phyloP scores from a whole-genome alignment of 805 yeast species.

The Komagataella populi region DNA sequence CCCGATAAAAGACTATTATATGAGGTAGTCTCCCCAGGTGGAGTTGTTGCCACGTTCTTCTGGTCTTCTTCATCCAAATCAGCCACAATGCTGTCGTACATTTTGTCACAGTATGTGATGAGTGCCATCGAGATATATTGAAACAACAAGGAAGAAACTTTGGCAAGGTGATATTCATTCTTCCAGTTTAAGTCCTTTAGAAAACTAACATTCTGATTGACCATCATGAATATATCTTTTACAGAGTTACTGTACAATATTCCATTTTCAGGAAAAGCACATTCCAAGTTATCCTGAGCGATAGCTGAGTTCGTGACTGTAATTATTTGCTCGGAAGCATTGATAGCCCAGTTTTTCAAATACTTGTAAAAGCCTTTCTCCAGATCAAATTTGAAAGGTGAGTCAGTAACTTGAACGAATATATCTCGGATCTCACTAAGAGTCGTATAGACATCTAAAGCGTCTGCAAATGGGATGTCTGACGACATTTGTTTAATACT shows the following conservation, averaged over 20 bases:
- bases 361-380: background rate
- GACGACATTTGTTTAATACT: conserved; percentile 29
- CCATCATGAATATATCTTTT: conserved; percentile 49
- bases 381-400: background rate
- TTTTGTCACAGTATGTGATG: conserved; percentile 27
- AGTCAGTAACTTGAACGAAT: background rate
- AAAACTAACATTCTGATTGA: conserved; percentile 39
- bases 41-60: conserved; percentile 1
- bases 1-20: background rate
- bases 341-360: background rate
- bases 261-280: conserved; percentile 28
- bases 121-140: conserved; percentile 48
- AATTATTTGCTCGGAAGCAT: background rate
- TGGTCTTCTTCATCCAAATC: conserved; percentile 23
- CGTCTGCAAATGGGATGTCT: conserved; percentile 8
- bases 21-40: conserved; percentile 1
- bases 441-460: conserved; percentile 11
- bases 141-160: conserved; percentile 41
- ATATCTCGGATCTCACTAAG: background rate
- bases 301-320: conserved; percentile 6
- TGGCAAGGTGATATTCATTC: conserved; percentile 43
- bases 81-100: conserved; percentile 21
- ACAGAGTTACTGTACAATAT: conserved; percentile 47
- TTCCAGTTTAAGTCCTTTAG: conserved; percentile 46
- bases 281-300: conserved; percentile 44